Evolutionary conservation across 371 early-diverging fungal genomes (phyloP).

Genomic region (Rhizopus delemar): DNA sequence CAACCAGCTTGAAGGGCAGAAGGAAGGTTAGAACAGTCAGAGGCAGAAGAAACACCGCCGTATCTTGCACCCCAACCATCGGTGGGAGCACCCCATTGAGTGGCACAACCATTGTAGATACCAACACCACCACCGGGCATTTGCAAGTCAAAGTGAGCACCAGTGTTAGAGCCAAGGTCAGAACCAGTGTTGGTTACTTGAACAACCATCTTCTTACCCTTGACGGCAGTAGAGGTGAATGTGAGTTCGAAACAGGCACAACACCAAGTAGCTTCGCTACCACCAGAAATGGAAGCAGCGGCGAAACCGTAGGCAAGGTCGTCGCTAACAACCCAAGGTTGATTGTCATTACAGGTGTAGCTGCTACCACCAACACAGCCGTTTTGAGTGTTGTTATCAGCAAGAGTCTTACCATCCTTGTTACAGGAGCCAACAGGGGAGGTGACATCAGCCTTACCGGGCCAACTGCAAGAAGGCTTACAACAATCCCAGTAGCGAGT

Average conservation of each 20-base stretch:
- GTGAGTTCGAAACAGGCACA: slow-evolving; percentile 52
- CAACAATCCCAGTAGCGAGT: slow-evolving; percentile 58
- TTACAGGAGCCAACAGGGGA: slow-evolving; percentile 39
- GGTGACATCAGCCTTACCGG: slow-evolving; percentile 35
- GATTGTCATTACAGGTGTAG: slow-evolving; percentile 40
- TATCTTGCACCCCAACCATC: slow-evolving; percentile 47
- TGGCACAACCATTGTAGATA: slow-evolving; percentile 43
- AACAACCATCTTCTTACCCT: slow-evolving; percentile 49
- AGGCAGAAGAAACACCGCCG: slow-evolving; percentile 36
- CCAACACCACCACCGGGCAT: slow-evolving; percentile 56
- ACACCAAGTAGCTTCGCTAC: slow-evolving; percentile 37
- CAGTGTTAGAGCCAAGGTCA: slow-evolving; percentile 34
- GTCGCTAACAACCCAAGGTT: slow-evolving; percentile 46
- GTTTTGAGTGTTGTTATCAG: slow-evolving; percentile 28
- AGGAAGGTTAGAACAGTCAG: slow-evolving; percentile 38
- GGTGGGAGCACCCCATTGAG: slow-evolving; percentile 38
- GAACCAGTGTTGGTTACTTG: slow-evolving; percentile 54
- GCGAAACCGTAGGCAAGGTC: slow-evolving; percentile 51
- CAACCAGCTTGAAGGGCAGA: slow-evolving; percentile 44
- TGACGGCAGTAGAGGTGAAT: slow-evolving; percentile 36
- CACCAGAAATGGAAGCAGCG: slow-evolving; percentile 38
- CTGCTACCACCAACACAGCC: slow-evolving; percentile 42
- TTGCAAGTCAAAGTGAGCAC: slow-evolving; percentile 46
- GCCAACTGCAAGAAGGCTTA: slow-evolving; percentile 51
- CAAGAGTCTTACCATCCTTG: slow-evolving; percentile 33